Evolutionary conservation across 208 protist species (phyloP), one percentile per base, ranked within the genome.

Genomic region (Trypanosoma vivax): DNA sequence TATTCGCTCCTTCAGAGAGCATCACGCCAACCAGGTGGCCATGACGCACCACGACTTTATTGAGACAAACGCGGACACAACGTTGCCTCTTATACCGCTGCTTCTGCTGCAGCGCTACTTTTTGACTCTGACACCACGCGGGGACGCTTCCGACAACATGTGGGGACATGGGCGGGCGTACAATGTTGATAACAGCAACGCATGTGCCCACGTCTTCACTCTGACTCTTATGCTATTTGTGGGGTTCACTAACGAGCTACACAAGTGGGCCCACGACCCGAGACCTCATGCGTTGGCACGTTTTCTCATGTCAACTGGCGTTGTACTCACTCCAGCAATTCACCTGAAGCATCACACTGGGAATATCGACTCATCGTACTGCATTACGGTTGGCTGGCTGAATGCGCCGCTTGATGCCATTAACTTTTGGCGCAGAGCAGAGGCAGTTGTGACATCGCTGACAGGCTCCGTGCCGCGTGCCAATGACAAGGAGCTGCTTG

Each of bases 371-470:
- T 55, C 60, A 48, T 92, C 75, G 65, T 97, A 97, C 69, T 97
- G 93, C 76, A 97, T 97, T 72, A 97, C 93, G n/a, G 96, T 84
- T 24, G 93, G 93, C 33, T 97, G 93, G 93, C 58, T 96, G 21
- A 97, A 97, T 79, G 65, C 73, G 33, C 35, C 86, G 42, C 75
- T 97, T 19, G 83, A 91, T 62, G 56, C 46, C 7, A 88, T 83
- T 27, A 70, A 90, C 65, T 97, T 96, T 58, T 97, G 92, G 92
- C 80, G 90, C 25, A 47, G 69, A 49, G 51, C 86, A 2, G 92
- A 97, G 66, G 38, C 50, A 1, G 49, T 95, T 10, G 74, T 97
- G 19, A 92, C 83, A 11, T 52, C 56, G 3, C 29, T 77, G n/a
- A 95, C 88, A 24, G 91, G 89, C 11, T 81, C 51, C 16, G 65